A percentile compares a stretch with the other conserved stretches of the same genome.
phyloP scores from a whole-genome alignment of 176 grass and related monocot genomes.

The Eremochloa ophiuroides region DNA sequence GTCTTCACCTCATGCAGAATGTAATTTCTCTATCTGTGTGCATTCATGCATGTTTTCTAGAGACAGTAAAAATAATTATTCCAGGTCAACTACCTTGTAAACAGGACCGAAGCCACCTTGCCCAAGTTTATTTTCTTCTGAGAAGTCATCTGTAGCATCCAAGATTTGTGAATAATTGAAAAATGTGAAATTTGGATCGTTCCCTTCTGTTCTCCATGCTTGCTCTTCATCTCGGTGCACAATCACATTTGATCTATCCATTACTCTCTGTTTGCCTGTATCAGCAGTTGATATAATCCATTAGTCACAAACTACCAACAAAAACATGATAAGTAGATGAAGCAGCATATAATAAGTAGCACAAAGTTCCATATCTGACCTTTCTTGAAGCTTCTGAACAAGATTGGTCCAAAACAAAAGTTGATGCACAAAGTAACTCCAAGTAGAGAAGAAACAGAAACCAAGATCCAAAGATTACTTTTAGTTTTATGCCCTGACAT shows the following conservation, averaged over 20 bases:
- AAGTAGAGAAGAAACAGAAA: not conserved
- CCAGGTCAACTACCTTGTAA: not conserved
- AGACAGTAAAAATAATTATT: not conserved
- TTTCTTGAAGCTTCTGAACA: not conserved
- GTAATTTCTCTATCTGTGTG: not conserved
- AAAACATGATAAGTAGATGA: not conserved
- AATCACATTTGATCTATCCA: not conserved
- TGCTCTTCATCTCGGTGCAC: not conserved
- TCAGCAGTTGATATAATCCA: not conserved
- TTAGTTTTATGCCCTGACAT: not conserved
- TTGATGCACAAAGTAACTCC: not conserved
- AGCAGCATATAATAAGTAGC: not conserved
- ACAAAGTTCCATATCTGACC: not conserved
- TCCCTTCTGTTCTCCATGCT: not conserved
- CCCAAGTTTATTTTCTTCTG: constrained; percentile 1
- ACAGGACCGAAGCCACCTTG: not conserved
- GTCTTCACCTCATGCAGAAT: not conserved
- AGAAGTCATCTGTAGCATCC: no score
- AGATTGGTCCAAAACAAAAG: not conserved
- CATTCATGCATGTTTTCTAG: not conserved
- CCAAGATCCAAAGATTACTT: not conserved
- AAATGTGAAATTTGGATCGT: not conserved
- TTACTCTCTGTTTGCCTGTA: not conserved
- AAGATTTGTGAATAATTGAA: not conserved
- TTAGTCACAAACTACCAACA: not conserved